Base-by-base conservation (phyloP, 352 stramenopile species). In the Chrysophaeum taylorii region DNA sequence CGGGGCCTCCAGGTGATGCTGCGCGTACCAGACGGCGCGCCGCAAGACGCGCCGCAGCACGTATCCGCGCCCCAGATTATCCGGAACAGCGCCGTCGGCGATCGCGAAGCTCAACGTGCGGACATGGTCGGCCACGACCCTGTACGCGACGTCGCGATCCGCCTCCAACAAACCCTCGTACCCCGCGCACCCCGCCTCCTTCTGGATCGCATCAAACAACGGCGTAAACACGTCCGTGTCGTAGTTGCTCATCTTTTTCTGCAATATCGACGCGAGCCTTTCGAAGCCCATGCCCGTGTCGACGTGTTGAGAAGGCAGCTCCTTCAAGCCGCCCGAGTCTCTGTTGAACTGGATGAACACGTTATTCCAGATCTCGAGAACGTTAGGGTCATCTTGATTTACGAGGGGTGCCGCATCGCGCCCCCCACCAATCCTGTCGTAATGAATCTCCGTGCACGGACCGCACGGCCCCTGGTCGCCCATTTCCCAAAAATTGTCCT, bases 401-500 rank as follows among this genome's bases (percentile, higher is more conserved):
- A 91, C 81, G 27, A 86, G 64, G 27, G 70, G 69, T 14, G 76
- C 64, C 36, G 84, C 84, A 78, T 98, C 89, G 29, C 93, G 85
- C 71, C 86, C 85, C n/a, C n/a, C n/a, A 50, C 76, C 84, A 70
- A 92, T 89, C 9, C 93, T 81, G 82, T 97, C 91, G 80, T 93
- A 97, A 72, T 96, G 94, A 71, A 97, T 94, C 82, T 96, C 92
- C 1, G 86, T 89, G 79, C 92, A 97, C 23, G 91, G 90, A 0
- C 91, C 91, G 73, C 92, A 97, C 0, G 91, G 91, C 27, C 91
- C 92, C 1, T 87, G 93, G 69, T 94, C 90, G 35, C 92, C 91
- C 91, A 97, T 97, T 73, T 98, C 91, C 92, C 93, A 98, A 77
- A 98, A 98, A 70, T 97, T 97, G 70, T 97, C 93, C 29, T 88